Evolutionary conservation across 2,329 filamentous ascomycete species (phyloP), one percentile per base, ranked within the genome.

Genomic region (Penicillium griseofulvum): DNA sequence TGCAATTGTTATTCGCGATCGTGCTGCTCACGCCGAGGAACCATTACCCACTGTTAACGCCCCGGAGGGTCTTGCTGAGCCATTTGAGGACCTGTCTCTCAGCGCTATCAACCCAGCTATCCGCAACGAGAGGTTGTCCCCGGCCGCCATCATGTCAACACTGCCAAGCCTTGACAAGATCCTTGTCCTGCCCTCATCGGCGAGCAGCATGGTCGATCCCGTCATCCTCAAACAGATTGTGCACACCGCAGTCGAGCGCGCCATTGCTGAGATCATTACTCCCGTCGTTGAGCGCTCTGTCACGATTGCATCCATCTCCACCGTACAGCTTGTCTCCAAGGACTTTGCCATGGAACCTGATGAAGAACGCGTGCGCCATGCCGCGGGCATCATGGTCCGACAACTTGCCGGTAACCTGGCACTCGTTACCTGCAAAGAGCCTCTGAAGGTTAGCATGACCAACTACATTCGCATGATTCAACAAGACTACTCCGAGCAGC

Each of bases 371-470:
- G 83, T 97, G 51, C 87, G 91, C 49, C 88, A 87, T 48, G 89
- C 92, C 31, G 93, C 94, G 4, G 87, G 96, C 63, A 96, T 88
- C 60, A 95, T 97, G 86, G 94, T 96, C 43, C 94, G 96, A 74
- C 88, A 92, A 48, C 89, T 96, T 26, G 93, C 94, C 24, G 94
- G 94, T 37, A 96, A 91, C 68, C 81, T 99, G 52, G 94, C 94
- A 14, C 82, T 97, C 31, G 94, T 99, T n/a, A 99, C 94, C 4
- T 97, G 92, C 70, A 99, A 97, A 74, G 94, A 99, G 72, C 94
- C 94, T 16, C 81, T 99, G 16, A 87, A 94, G 57, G 94, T 95
- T 73, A 97, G 95, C 76, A 96, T 99, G 74, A 95, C 89, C 51
- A 99, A 97, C 75, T 96, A 97, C 70, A 91, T 99, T 72, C 88